Base-by-base conservation (phyloP, 345 rosid species). In the Melaleuca quinquenervia region DNA sequence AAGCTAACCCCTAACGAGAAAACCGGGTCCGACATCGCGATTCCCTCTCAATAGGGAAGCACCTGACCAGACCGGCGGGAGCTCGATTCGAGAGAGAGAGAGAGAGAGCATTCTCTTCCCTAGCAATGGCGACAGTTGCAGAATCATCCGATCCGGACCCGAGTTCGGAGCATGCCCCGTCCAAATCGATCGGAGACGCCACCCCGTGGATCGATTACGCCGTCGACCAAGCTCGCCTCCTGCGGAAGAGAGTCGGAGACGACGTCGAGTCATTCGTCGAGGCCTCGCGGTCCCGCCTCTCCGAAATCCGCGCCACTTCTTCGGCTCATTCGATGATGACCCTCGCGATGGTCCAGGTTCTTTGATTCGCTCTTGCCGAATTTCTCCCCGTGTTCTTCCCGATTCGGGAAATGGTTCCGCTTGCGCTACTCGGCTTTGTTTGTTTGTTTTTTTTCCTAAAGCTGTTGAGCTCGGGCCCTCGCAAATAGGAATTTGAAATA, bases 201-300 rank as follows among this genome's bases (percentile, higher is more conserved):
- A 84, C 92, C 55, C 93, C 94, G 45, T 97, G 98, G 99, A 91
- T 94, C 85, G 98, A 94, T 36, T 88, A 92, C 86, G 93, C 96
- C 26, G 82, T 93, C 88, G 92, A 91, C 82, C 97, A 95, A 84
- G 94, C 93, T 82, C 87, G 91, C 55, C 87, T 92, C 44, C 94
- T 94, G 91, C 93, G 90, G 87, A 93, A 90, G 83, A 91, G 90
- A 53, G 84, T 92, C 51, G 48, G 88, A 26, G 92, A 92, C 85
- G 89, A 91, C 27, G 27, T 92, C 50, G 94, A 94, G 85, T 90
- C 90, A 24, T 84, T 94, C 87, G 86, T 89, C 36, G 91, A 91
- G 82, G 90, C 89, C 6, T 88, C 92, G 51, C 89, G 89, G 88
- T 91, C 98, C 83, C 94, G 96, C 85, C 88, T 94, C 29, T 86